phyloP scores from a whole-genome alignment of 495 filamentous ascomycete species.

The Friedmanniomyces endolithicus region DNA sequence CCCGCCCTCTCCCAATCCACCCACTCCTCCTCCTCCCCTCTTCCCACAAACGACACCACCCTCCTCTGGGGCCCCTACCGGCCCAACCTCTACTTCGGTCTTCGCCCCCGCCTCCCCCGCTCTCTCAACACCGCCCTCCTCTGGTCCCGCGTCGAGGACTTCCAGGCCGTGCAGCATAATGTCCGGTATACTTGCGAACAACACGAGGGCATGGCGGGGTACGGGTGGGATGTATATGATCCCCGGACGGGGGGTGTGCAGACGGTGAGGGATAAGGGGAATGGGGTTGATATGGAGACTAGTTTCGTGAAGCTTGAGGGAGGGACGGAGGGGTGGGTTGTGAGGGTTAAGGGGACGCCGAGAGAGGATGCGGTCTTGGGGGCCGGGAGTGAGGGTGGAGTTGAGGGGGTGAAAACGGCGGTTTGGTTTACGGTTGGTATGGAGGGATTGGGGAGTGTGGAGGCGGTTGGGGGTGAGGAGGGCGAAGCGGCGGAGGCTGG shows the following conservation, averaged over 20 bases:
- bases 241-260: conserved; percentile 73
- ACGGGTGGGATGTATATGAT: conserved; percentile 97
- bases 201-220: conserved; percentile 84
- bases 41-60: conserved; percentile 3
- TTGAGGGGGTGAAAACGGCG: conserved; percentile 53
- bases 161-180: conserved; percentile 59
- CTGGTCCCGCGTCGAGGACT: conserved; percentile 83
- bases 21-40: conserved; percentile 5
- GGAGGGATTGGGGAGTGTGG: conserved; percentile 61
- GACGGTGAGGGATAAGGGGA: conserved; percentile 77
- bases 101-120: conserved; percentile 75
- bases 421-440: conserved; percentile 69
- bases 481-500: conserved; percentile 34
- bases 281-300: conserved; percentile 79
- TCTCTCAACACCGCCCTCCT: conserved; percentile 73
- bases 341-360: conserved; percentile 70
- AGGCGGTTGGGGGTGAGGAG: conserved; percentile 41
- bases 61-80: conserved; percentile 94
- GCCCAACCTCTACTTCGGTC: conserved; percentile 91
- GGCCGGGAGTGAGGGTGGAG: conserved; percentile 6
- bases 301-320: conserved; percentile 89
- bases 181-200: conserved; percentile 95
- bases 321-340: conserved; percentile 80
- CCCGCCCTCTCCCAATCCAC: neutral
- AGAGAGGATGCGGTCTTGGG: conserved; percentile 47